Evolutionary conservation across 1,284 basidiomycete genomes (phyloP), one percentile per base, ranked within the genome.

Genomic region (Coriolopsis trogii): DNA sequence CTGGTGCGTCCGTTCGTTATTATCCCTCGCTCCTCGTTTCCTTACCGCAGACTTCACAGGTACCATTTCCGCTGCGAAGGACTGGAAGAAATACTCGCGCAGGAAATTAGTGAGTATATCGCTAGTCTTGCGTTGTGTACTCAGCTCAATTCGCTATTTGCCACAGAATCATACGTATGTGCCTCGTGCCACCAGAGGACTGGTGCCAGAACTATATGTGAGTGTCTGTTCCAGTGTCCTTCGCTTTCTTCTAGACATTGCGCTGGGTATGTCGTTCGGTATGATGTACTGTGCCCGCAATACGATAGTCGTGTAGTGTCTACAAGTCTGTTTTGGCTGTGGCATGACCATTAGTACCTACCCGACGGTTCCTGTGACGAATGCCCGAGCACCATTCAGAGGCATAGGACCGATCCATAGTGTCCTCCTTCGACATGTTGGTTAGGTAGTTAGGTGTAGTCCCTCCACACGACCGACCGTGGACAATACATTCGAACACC

Each of bases 61-160:
- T 89, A 82, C 68, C 89, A 91, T 68, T 91, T 91, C 59, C 70
- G 70, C 23, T 91, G 89, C 67, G 74, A 90, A 3, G 68, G 78
- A 55, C 67, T 91, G 40, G 73, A 65, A 45, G 80, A 81, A 63
- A 70, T 74, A 46, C 80, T 84, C 60, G 89, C 88, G 18, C 81
- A 83, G 65, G 89, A 91, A 63, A 86, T 91, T 61, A 77, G 89
- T 90, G 68, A 76, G 46, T 48, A 18, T 10, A 18, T 41, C 16
- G 40, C 44, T 42, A 38, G 38, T 26, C 53, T n/a, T 16, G 3
- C 18, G 26, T n/a, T 29, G 12, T 18, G 25, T n/a, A 3, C 9
- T 4, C 26, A 46, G 29, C 21, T 43, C 30, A 23, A 34, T 16
- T 16, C 36, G 38, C 55, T 55, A 48, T 48, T 63, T 54, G 45